A percentile compares a stretch with the other conserved stretches of the same genome.
phyloP scores from a whole-genome alignment of 768 basidiomycete genomes.

The Russula abietina region DNA sequence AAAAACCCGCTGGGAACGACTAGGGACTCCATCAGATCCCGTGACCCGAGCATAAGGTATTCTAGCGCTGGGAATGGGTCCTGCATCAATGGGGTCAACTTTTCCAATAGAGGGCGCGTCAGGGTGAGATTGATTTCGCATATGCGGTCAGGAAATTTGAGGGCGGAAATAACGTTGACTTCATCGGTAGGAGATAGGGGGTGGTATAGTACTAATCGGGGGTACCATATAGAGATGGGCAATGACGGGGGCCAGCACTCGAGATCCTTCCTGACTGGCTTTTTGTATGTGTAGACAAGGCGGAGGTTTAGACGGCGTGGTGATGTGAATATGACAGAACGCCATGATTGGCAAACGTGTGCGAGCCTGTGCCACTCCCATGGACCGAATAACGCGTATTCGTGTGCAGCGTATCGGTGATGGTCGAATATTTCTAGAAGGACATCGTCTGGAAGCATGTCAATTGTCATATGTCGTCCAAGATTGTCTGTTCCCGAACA shows the following conservation, averaged over 20 bases:
- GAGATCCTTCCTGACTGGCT: conserved; percentile 9
- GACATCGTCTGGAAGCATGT: conserved; percentile 15
- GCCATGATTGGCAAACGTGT: conserved; percentile 18
- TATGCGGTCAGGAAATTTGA: conserved; percentile 10
- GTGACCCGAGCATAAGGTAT: conserved; percentile 4
- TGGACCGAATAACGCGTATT: conserved; percentile 5
- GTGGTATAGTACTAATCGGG: conserved; percentile 3
- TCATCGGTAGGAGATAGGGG: conserved; percentile 4
- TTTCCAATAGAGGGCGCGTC: conserved; percentile 7
- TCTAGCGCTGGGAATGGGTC: not conserved
- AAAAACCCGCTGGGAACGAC: conserved; percentile 12
- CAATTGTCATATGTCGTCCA: not conserved
- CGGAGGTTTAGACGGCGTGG: conserved; percentile 12
- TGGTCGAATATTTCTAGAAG: conserved; percentile 19
- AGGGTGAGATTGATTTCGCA: conserved; percentile 18
- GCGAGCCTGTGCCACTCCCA: conserved; percentile 21
- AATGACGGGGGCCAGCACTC: conserved; percentile 11
- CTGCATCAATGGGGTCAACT: conserved; percentile 1
- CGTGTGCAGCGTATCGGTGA: not conserved
- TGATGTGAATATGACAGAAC: conserved; percentile 11
- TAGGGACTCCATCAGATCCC: conserved; percentile 1
- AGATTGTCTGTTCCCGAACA: not conserved
- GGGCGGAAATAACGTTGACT: conserved; percentile 8
- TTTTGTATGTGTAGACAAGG: conserved; percentile 17
- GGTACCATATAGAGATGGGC: conserved; percentile 17